These are phyloP conservation scores for Taxillus chinensis DNA, from an alignment of 164 flowering plant species.

Conservation along the genomic window DNA sequence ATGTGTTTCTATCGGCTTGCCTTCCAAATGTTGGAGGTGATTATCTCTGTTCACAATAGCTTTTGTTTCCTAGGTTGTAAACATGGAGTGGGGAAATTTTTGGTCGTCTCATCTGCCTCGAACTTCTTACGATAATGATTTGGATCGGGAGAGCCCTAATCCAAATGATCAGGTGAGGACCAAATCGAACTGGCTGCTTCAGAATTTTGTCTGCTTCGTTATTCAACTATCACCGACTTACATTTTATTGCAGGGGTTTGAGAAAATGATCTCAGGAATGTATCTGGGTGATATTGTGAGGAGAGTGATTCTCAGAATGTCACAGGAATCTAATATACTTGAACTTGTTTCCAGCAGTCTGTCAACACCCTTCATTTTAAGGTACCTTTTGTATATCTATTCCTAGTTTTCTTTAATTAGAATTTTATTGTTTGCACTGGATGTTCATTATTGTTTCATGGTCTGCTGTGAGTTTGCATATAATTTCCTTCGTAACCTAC, in stretches of 20 bases:
- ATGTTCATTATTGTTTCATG: no score
- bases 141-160: constrained; percentile 78
- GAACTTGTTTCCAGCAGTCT: constrained; percentile 45
- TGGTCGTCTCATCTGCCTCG: constrained; percentile 94
- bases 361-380: constrained; percentile 45
- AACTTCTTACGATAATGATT: constrained; percentile 68
- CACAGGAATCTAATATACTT: constrained; percentile 60
- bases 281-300: constrained; percentile 92
- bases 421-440: no score
- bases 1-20: constrained; percentile 1
- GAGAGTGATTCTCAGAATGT: constrained; percentile 76
- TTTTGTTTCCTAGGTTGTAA: constrained; percentile 48
- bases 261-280: constrained; percentile 98
- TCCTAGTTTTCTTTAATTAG: no score
- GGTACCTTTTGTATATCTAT: constrained; percentile 23
- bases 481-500: no score
- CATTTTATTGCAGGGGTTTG: constrained; percentile 73
- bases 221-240: no score
- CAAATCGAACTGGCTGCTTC: no score
- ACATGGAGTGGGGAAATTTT: constrained; percentile 96
- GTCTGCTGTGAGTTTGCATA: no score
- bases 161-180: constrained; percentile 66
- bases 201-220: background rate
- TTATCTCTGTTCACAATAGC: background rate
- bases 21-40: background rate